Conservation (phyloP, 2,329 filamentous ascomycete genomes). For the Fusarium incarnatum region DNA sequence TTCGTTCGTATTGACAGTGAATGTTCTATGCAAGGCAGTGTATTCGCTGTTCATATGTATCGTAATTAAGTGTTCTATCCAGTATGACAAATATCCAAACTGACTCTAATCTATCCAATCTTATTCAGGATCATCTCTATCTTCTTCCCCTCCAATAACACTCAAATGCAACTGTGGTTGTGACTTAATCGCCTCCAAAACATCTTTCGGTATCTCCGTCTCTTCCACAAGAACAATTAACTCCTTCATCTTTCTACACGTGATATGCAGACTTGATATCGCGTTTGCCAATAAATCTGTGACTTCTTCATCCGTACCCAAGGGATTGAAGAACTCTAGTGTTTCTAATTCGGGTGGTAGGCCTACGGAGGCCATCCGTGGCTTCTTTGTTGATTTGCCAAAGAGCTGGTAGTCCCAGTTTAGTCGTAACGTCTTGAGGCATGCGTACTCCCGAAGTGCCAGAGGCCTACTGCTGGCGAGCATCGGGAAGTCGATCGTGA, state of each 20-base stretch:
- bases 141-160: conserved; percentile 46
- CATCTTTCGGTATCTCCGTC: conserved; percentile 49
- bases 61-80: conserved; percentile 3
- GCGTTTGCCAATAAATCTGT: conserved; percentile 58
- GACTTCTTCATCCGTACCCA: conserved; percentile 61
- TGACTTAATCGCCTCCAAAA: conserved; percentile 52
- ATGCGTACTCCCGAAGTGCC: conserved; percentile 57
- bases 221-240: conserved; percentile 54
- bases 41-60: not conserved
- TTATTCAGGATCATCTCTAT: not conserved
- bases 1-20: not conserved
- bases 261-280: conserved; percentile 53
- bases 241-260: conserved; percentile 53
- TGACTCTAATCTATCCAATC: not conserved
- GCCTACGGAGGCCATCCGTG: conserved; percentile 60
- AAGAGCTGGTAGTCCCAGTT: conserved; percentile 64
- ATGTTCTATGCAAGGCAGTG: not conserved
- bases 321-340: conserved; percentile 59
- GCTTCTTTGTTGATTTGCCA: conserved; percentile 57
- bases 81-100: not conserved
- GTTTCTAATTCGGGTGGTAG: conserved; percentile 59
- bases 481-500: conserved; percentile 59
- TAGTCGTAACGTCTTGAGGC: conserved; percentile 55
- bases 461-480: conserved; percentile 56
- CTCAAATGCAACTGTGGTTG: conserved; percentile 50